Percentiles rank a stretch among this genome's conserved stretches.
Evolutionary conservation across 768 basidiomycete species (phyloP).

Genomic region (Cytidiella melzeri): DNA sequence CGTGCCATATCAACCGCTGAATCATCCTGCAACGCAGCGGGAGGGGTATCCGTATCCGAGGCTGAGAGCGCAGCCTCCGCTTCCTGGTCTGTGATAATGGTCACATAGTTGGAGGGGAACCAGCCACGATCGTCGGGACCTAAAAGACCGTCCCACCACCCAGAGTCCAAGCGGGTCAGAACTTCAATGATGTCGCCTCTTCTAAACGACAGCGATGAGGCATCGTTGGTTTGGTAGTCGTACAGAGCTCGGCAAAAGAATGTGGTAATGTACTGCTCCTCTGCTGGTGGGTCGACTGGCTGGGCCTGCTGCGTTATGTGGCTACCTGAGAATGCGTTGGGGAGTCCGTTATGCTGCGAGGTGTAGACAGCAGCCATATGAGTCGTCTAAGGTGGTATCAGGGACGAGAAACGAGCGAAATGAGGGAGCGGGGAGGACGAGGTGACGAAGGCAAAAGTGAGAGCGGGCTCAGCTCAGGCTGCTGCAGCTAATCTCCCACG

Average conservation of each 20-base stretch:
- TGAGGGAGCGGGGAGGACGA: no score
- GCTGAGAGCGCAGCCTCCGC: conserved; percentile 60
- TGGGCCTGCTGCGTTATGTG: neutral
- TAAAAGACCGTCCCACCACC: conserved; percentile 98
- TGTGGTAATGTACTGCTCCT: conserved; percentile 57
- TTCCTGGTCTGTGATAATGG: conserved; percentile 71
- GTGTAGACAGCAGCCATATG: no score
- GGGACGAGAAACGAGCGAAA: no score
- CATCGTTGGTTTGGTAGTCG: conserved; percentile 83
- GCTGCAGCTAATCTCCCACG: neutral
- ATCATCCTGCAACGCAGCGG: conserved; percentile 18
- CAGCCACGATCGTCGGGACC: conserved; percentile 80
- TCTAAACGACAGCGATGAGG: conserved; percentile 82
- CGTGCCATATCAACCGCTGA: conserved; percentile 44
- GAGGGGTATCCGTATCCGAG: conserved; percentile 30
- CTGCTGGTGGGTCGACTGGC: conserved; percentile 16
- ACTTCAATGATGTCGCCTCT: conserved; percentile 92
- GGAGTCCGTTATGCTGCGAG: neutral
- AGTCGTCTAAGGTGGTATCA: no score
- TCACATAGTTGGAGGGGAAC: conserved; percentile 97
- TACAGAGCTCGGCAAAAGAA: conserved; percentile 91
- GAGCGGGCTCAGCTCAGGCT: neutral
- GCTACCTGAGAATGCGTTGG: neutral
- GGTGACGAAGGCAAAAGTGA: neutral
- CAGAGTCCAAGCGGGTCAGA: conserved; percentile 81